Evolutionary conservation across 1,284 basidiomycete genomes (phyloP), one percentile per base, ranked within the genome.

Genomic region (Leccinum pachyderme): DNA sequence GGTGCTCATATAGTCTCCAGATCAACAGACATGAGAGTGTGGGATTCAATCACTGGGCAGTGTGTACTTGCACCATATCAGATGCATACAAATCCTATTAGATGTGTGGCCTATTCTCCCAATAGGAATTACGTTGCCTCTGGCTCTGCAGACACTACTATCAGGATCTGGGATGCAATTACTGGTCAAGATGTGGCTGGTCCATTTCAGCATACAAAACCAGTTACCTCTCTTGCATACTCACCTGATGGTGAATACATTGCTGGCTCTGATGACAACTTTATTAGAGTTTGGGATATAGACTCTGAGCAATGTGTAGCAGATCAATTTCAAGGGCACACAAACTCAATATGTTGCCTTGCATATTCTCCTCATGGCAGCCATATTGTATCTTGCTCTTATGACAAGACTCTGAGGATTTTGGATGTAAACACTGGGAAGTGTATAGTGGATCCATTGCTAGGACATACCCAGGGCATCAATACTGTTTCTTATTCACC

Each of bases 31-130:
- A 25, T 4, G 7, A 56, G 60, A 24, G 4, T 63, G 7, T 66
- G 56, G 57, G 47, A 60, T 24, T 15, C 62, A 49, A 50, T 49
- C 27, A 64, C 61, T 62, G 64, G 59, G 1, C 62, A 63, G 7
- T 63, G 54, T 53, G 15, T 67, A 6, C 49, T 29, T 53, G 57
- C 39, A 18, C 37, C 45, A 46, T 18, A 50, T 1, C 50, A 59
- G 4, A 5, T 24, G 1, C 53, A 66, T 2, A 52, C 51, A 37
- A 1, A 0, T 6, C 0, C 0, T n/a, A 7, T 63, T 4, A 12
- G 0, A 0, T 53, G 53, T 53, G 32, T 64, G 52, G 48, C 37
- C 37, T 66, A 57, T 41, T 66, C 59, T 0, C 56, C 64, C 49
- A 44, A 64, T 64, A 50, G 56, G 4, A 27, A 7, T 2, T 24